phyloP scores from a whole-genome alignment of 2,329 filamentous ascomycete species.

The Drechslerella stenobrocha region DNA sequence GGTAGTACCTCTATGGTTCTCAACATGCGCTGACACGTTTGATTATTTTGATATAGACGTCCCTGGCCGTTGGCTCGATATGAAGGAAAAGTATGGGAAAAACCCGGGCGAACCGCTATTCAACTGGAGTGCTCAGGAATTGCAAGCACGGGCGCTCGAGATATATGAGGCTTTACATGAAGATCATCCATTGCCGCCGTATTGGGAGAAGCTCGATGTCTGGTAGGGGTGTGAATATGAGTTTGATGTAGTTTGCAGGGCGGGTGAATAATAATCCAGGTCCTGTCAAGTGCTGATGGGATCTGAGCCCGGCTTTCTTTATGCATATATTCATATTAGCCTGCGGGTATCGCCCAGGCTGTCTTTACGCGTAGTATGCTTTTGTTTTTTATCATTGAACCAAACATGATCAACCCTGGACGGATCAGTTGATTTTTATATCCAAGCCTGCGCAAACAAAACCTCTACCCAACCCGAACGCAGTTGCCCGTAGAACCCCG shows the following conservation, averaged over 20 bases:
- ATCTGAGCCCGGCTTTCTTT: not conserved
- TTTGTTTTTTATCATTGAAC: not conserved
- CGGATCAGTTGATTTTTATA: too few species aligned
- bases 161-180: not conserved
- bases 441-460: too few species aligned
- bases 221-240: too few species aligned
- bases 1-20: not conserved
- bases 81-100: slow-evolving; percentile 12
- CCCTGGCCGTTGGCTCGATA: slow-evolving; percentile 27
- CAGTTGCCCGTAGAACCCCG: too few species aligned
- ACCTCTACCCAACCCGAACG: too few species aligned
- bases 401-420: too few species aligned
- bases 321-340: not conserved
- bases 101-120: slow-evolving; percentile 4
- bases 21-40: not conserved
- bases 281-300: slow-evolving; percentile 43
- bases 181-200: not conserved
- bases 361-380: too few species aligned
- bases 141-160: slow-evolving; percentile 6
- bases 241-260: too few species aligned
- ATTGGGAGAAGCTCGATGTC: not conserved
- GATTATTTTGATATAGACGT: not conserved
- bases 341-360: too few species aligned
- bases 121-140: slow-evolving; percentile 1
- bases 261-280: too few species aligned